Conservation (phyloP, 2,329 filamentous ascomycete species). For the Tolypocladium tropicale region DNA sequence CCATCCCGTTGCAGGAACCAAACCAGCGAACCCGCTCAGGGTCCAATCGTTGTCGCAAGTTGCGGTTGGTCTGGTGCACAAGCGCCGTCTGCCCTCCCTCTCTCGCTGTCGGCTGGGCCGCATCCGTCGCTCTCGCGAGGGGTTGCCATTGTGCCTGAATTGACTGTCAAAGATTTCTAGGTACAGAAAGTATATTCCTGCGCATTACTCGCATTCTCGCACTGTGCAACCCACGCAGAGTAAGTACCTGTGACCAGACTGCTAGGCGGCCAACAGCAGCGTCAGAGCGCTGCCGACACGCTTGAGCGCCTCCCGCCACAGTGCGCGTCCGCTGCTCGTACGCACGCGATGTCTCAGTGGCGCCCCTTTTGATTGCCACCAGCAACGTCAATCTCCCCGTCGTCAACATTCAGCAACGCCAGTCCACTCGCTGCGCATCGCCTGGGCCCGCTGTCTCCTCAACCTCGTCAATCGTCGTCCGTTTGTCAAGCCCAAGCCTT, state of each 20-base stretch:
- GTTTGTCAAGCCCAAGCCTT: neutral
- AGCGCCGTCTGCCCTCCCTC: neutral
- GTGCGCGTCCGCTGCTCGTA: neutral
- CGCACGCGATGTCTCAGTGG: neutral
- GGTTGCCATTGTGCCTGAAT: neutral
- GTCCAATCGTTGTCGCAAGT: neutral
- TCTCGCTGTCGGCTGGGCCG: neutral
- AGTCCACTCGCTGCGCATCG: neutral
- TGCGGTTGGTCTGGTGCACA: neutral
- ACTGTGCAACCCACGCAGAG: neutral
- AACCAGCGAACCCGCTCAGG: neutral
- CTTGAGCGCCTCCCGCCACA: neutral
- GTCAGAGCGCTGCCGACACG: neutral
- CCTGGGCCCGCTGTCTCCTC: neutral
- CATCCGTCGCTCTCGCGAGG: neutral
- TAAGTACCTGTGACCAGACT: neutral
- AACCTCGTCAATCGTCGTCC: neutral
- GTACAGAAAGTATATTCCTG: too few relatives aligned
- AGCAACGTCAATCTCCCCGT: neutral
- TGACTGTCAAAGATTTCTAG: neutral
- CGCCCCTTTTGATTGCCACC: slow-evolving; percentile 1
- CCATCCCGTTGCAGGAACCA: neutral
- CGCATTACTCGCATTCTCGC: neutral
- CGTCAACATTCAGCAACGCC: neutral
- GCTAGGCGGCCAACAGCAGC: neutral